phyloP scores from a whole-genome alignment of 2,329 filamentous ascomycete species.

The Cladosporium sp. region DNA sequence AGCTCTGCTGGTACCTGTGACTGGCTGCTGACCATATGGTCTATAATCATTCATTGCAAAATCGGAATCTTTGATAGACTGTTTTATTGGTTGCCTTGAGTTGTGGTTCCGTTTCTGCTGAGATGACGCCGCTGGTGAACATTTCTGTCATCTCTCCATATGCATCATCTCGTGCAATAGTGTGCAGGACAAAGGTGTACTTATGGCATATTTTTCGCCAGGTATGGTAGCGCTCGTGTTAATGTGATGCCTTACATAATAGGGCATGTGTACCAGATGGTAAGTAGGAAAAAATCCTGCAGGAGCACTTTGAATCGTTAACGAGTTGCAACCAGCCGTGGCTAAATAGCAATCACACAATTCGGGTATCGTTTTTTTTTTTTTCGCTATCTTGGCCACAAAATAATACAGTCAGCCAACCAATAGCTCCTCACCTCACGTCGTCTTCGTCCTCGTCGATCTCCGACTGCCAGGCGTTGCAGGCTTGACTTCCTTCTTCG shows the following conservation, averaged over 20 bases:
- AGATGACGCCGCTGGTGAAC: too few relatives aligned
- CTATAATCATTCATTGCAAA: too few relatives aligned
- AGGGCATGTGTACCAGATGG: too few relatives aligned
- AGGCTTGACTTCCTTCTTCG: conserved; percentile 32
- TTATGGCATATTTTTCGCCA: too few relatives aligned
- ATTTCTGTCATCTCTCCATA: too few relatives aligned
- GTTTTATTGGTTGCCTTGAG: too few relatives aligned
- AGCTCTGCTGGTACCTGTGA: too few relatives aligned
- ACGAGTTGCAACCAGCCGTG: not conserved
- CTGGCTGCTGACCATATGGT: too few relatives aligned
- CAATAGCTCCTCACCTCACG: conserved; percentile 24
- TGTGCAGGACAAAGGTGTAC: too few relatives aligned
- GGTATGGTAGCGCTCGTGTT: not conserved
- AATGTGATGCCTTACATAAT: not conserved
- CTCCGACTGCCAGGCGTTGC: conserved; percentile 45
- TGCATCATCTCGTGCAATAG: too few relatives aligned
- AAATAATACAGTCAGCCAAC: not conserved
- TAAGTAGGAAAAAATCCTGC: not conserved
- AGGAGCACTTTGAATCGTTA: not conserved
- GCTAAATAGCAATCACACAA: not conserved
- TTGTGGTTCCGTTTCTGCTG: too few relatives aligned
- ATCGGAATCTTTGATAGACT: too few relatives aligned
- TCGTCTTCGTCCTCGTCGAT: conserved; percentile 41
- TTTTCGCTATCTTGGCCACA: not conserved
- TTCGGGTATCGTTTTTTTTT: not conserved